Percentiles rank a stretch among this genome's conserved stretches.
These are phyloP conservation scores for Moesziomyces globuligerus DNA, from an alignment of 1,284 basidiomycete species.

Conservation along the genomic window DNA sequence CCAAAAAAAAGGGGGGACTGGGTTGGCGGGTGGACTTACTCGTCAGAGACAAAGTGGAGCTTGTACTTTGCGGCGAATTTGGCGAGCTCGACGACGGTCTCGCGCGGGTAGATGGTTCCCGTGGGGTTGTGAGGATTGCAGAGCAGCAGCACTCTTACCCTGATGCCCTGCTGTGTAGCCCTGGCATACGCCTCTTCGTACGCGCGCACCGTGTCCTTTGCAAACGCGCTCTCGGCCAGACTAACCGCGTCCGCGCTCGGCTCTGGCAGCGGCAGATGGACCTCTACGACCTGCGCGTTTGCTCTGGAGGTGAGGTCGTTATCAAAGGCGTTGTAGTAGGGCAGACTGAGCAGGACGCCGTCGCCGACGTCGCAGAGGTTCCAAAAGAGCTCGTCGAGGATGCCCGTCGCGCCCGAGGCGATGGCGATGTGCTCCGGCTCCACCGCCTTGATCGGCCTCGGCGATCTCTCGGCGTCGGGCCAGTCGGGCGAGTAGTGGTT, in stretches of 20 bases:
- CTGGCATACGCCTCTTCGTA: constrained; percentile 41
- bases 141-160: constrained; percentile 35
- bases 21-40: no score
- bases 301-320: constrained; percentile 43
- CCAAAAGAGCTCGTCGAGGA: constrained; percentile 54
- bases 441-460: constrained; percentile 36
- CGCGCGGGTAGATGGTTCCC: constrained; percentile 51
- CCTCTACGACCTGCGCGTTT: constrained; percentile 34
- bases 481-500: constrained; percentile 36
- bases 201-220: constrained; percentile 20
- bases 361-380: constrained; percentile 48
- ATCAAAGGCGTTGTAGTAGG: constrained; percentile 58
- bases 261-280: constrained; percentile 24
- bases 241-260: background rate
- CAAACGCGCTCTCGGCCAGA: constrained; percentile 12
- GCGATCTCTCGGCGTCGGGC: constrained; percentile 27
- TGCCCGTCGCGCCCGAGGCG: constrained; percentile 49
- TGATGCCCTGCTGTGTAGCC: constrained; percentile 30
- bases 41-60: constrained; percentile 57
- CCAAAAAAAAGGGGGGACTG: background rate
- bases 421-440: constrained; percentile 50
- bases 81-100: constrained; percentile 44
- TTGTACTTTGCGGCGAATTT: constrained; percentile 48
- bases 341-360: constrained; percentile 50
- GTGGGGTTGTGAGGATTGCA: constrained; percentile 62